These are phyloP conservation scores for Rusavskia elegans DNA, from an alignment of 495 filamentous ascomycete species.

Conservation along the genomic window DNA sequence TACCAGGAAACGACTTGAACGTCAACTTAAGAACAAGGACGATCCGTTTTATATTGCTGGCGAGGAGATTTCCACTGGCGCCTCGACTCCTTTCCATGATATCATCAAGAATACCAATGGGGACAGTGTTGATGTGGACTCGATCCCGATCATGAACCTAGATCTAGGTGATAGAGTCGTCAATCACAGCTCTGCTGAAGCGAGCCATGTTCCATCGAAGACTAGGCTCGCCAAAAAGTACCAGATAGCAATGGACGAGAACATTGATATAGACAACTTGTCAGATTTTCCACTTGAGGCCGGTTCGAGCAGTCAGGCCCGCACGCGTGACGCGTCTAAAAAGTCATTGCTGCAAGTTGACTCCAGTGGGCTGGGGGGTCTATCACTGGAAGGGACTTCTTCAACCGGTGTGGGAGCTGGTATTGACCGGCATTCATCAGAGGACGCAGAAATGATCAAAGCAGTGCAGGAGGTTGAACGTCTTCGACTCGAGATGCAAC, in stretches of 20 bases:
- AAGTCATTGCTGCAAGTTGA: conserved; percentile 63
- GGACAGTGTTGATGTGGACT: conserved; percentile 70
- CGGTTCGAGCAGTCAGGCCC: conserved; percentile 16
- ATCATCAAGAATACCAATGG: conserved; percentile 52
- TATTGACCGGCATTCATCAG: conserved; percentile 37
- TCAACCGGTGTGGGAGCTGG: conserved; percentile 21
- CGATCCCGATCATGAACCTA: conserved; percentile 88
- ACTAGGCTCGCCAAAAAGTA: conserved; percentile 27
- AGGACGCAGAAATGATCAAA: conserved; percentile 69
- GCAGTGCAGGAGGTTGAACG: conserved; percentile 79
- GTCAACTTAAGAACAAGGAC: conserved; percentile 66
- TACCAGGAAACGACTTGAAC: conserved; percentile 47
- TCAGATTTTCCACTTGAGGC: background rate
- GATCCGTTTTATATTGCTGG: conserved; percentile 87
- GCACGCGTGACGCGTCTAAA: conserved; percentile 26
- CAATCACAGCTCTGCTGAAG: conserved; percentile 5
- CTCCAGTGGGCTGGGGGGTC: conserved; percentile 54
- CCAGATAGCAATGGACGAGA: conserved; percentile 48
- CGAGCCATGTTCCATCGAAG: background rate
- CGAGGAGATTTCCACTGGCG: conserved; percentile 30
- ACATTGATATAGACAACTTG: conserved; percentile 18
- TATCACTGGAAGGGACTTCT: conserved; percentile 41
- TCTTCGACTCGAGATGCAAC: conserved; percentile 77
- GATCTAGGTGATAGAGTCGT: conserved; percentile 40
- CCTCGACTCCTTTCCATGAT: conserved; percentile 55